phyloP scores from a whole-genome alignment of 2,329 filamentous ascomycete genomes.

The Niveomyces coronatus region DNA sequence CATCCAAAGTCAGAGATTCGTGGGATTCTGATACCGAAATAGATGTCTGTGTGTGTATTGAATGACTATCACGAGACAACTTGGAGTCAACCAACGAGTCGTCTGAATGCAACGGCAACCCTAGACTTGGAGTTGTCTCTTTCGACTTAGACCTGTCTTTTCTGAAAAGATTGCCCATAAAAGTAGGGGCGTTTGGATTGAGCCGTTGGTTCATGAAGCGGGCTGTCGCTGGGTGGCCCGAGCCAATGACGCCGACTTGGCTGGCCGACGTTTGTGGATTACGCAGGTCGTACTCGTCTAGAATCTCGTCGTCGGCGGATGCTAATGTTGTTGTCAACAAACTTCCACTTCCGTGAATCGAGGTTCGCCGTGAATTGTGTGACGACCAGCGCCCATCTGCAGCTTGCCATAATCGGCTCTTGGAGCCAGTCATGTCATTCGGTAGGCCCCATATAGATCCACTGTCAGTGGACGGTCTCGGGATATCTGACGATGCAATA shows the following conservation, averaged over 20 bases:
- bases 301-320: constrained; percentile 53
- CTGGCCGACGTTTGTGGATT: constrained; percentile 43
- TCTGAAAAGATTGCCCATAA: constrained; percentile 62
- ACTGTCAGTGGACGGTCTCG: constrained; percentile 69
- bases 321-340: constrained; percentile 50
- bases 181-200: constrained; percentile 83
- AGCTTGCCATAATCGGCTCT: constrained; percentile 56
- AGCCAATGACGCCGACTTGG: constrained; percentile 67
- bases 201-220: constrained; percentile 49
- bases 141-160: constrained; percentile 26
- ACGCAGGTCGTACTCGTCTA: constrained; percentile 46
- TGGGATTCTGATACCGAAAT: constrained; percentile 48
- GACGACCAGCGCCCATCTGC: constrained; percentile 43
- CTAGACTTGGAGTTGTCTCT: constrained; percentile 27
- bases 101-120: constrained; percentile 26
- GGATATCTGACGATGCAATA: constrained; percentile 59
- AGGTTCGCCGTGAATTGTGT: constrained; percentile 68
- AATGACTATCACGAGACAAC: constrained; percentile 45
- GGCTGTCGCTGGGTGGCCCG: constrained; percentile 45
- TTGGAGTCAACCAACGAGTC: constrained; percentile 44
- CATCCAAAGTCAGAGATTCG: constrained; percentile 47
- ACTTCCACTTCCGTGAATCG: constrained; percentile 65
- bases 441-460: constrained; percentile 61
- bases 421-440: constrained; percentile 35
- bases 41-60: constrained; percentile 42